A percentile compares a stretch with the other conserved stretches of the same genome.
These are phyloP conservation scores for Iris macrosiphon DNA, from an alignment of 106 monocot species.

Conservation along the genomic window DNA sequence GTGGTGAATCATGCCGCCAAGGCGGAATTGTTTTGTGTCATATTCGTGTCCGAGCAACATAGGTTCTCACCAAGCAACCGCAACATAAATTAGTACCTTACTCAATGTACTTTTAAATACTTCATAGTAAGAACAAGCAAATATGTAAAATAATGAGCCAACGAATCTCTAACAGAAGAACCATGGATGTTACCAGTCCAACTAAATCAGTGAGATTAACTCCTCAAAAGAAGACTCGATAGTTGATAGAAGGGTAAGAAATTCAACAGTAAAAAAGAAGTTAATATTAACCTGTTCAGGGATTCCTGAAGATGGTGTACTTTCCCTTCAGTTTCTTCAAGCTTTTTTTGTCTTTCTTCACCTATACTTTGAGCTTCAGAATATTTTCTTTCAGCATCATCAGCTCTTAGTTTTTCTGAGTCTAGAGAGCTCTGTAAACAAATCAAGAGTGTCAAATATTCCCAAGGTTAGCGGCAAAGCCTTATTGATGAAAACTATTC, in stretches of 20 bases:
- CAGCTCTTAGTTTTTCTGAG: slow-evolving; percentile 68
- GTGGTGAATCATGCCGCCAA: no score
- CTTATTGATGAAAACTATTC: neutral
- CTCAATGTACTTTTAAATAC: no score
- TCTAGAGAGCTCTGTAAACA: slow-evolving; percentile 50
- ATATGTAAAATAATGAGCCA: no score
- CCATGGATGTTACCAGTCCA: neutral
- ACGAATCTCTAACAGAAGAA: no score
- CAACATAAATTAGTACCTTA: no score
- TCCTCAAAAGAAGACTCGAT: neutral
- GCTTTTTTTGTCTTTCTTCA: slow-evolving; percentile 50
- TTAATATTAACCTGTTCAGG: slow-evolving; percentile 52
- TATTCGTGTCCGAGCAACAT: no score
- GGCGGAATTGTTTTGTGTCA: no score
- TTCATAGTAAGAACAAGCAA: no score
- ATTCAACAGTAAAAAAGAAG: neutral
- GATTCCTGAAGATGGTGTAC: slow-evolving; percentile 64
- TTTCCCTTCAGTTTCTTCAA: slow-evolving; percentile 73
- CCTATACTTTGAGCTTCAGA: slow-evolving; percentile 41
- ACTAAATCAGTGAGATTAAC: neutral
- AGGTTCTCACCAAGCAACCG: no score
- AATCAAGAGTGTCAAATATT: slow-evolving; percentile 3
- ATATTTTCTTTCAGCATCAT: slow-evolving; percentile 56
- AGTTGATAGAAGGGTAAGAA: neutral
- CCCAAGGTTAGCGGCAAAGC: neutral